Conservation (phyloP, 2,329 filamentous ascomycete species). For the Fusarium sp. region DNA sequence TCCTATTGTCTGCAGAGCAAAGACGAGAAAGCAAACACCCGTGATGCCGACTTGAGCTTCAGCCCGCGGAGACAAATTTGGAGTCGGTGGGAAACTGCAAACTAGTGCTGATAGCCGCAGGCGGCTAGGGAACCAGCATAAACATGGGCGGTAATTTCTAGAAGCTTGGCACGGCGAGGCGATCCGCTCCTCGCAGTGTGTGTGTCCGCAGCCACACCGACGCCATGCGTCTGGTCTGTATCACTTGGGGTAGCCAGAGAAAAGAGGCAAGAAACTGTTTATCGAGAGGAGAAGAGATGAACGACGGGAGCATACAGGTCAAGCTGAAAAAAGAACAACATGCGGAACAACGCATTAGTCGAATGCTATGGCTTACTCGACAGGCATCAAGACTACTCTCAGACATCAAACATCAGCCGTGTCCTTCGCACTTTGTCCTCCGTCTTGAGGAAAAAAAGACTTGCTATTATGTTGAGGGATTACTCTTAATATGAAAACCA, state of each 20-base stretch:
- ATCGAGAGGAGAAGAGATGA: background rate
- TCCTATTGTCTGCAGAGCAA: background rate
- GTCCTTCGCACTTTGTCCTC: constrained; percentile 8
- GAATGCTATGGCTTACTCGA: constrained; percentile 10
- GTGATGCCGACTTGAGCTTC: constrained; percentile 24
- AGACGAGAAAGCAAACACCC: constrained; percentile 20
- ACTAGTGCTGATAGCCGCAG: background rate
- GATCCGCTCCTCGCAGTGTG: constrained; percentile 6
- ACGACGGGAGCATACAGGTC: constrained; percentile 15
- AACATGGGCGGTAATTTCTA: constrained; percentile 14
- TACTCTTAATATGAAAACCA: background rate
- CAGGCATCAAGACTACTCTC: constrained; percentile 10
- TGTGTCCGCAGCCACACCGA: constrained; percentile 17
- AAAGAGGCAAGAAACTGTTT: background rate
- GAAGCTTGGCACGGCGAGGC: constrained; percentile 15
- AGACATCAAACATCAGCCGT: background rate
- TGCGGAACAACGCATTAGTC: background rate
- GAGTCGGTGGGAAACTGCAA: constrained; percentile 17
- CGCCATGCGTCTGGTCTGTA: background rate
- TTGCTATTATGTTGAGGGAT: background rate
- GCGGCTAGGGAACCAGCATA: background rate
- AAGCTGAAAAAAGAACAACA: background rate
- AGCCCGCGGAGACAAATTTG: constrained; percentile 14
- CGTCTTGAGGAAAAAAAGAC: background rate
- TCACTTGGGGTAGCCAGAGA: background rate